These are phyloP conservation scores for Daldinia vernicosa DNA, from an alignment of 495 filamentous ascomycete genomes.

Conservation along the genomic window DNA sequence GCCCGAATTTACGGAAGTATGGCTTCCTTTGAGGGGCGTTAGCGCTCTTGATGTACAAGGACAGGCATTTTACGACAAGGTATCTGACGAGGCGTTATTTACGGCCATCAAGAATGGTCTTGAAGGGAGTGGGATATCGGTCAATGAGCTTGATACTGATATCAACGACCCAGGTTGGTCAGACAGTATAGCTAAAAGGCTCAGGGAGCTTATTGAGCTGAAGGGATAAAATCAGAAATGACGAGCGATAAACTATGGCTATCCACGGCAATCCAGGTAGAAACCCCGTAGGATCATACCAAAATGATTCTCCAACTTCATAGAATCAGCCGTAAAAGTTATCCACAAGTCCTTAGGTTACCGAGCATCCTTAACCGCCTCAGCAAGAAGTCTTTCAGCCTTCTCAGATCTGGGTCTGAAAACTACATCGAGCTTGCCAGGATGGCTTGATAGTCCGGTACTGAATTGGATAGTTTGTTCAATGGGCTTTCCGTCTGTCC, in stretches of 20 bases:
- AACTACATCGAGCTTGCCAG: constrained; percentile 37
- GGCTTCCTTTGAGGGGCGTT: constrained; percentile 63
- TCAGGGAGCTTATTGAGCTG: constrained; percentile 28
- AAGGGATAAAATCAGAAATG: neutral
- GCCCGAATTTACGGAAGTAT: constrained; percentile 58
- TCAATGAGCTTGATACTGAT: constrained; percentile 51
- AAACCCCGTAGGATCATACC: neutral
- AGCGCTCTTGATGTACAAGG: constrained; percentile 51
- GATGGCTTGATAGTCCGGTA: constrained; percentile 41
- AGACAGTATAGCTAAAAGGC: constrained; percentile 45
- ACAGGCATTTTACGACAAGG: constrained; percentile 48
- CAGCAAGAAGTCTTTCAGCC: constrained; percentile 25
- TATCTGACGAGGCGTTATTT: constrained; percentile 54
- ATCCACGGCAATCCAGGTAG: neutral
- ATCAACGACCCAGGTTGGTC: constrained; percentile 56
- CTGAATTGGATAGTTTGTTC: constrained; percentile 40
- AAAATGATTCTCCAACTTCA: neutral
- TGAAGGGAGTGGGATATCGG: constrained; percentile 41
- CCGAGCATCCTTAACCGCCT: constrained; percentile 23
- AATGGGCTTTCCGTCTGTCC: constrained; percentile 29
- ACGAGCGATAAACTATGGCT: neutral
- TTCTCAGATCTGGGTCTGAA: constrained; percentile 38
- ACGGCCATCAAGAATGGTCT: constrained; percentile 52
- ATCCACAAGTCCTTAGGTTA: neutral
- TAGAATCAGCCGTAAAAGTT: neutral